phyloP scores from a whole-genome alignment of 2,329 filamentous ascomycete species.

The Xylariaceae sp. region DNA sequence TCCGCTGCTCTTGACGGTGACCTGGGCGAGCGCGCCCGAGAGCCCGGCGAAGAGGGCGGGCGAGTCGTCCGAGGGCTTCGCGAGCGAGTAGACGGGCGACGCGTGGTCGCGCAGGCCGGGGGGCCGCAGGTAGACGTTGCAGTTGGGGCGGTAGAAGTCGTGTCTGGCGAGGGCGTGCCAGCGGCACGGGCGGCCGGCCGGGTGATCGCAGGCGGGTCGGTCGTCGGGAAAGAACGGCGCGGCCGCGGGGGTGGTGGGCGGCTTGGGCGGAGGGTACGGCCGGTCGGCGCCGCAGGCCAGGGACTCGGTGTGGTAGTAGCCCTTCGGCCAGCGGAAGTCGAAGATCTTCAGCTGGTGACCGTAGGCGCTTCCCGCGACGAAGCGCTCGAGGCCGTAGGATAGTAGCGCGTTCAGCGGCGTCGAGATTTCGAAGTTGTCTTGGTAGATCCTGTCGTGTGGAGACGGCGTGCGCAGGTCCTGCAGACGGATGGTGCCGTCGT shows the following conservation, averaged over 20 bases:
- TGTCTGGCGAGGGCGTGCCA: conserved; percentile 51
- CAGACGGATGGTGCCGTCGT: conserved; percentile 55
- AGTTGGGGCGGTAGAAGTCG: conserved; percentile 53
- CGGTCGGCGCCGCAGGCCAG: conserved; percentile 46
- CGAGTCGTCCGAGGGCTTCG: conserved; percentile 50
- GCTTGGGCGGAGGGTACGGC: conserved; percentile 42
- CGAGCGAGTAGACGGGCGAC: conserved; percentile 49
- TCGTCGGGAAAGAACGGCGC: conserved; percentile 20
- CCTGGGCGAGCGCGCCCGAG: conserved; percentile 50
- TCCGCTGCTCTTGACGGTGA: conserved; percentile 35
- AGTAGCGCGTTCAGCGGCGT: conserved; percentile 51
- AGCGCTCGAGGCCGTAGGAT: conserved; percentile 53
- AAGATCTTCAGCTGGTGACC: conserved; percentile 52
- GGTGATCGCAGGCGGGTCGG: conserved; percentile 40
- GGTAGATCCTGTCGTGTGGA: conserved; percentile 50
- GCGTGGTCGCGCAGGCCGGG: conserved; percentile 5
- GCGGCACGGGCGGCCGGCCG: conserved; percentile 41
- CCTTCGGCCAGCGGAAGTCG: conserved; percentile 54
- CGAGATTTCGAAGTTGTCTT: conserved; percentile 55
- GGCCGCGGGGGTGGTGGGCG: conserved; percentile 26
- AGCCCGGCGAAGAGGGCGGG: conserved; percentile 54
- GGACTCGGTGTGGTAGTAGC: conserved; percentile 52
- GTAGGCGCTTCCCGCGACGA: conserved; percentile 52
- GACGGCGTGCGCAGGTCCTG: conserved; percentile 55
- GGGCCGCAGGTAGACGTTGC: conserved; percentile 45